Evolutionary conservation across 1,284 basidiomycete genomes (phyloP).

Genomic region (Tausonia pullulans): DNA sequence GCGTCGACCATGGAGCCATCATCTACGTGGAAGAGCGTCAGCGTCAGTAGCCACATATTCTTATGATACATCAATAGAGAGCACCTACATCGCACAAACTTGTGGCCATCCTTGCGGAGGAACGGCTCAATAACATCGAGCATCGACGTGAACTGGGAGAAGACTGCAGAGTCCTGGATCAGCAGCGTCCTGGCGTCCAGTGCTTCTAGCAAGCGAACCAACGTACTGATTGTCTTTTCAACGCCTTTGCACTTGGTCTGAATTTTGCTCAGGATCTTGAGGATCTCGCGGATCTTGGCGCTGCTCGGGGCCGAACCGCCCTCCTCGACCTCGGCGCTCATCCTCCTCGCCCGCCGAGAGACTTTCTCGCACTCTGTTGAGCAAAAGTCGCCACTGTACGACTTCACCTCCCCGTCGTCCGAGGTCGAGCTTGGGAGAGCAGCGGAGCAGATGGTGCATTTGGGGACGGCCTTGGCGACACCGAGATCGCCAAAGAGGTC

Average conservation of each 20-base stretch:
- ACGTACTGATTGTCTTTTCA: constrained; percentile 68
- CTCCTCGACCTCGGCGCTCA: constrained; percentile 11
- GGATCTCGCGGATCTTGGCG: constrained; percentile 77
- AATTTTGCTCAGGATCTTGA: constrained; percentile 59
- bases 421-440: not conserved
- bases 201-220: not conserved
- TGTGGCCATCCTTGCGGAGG: constrained; percentile 51
- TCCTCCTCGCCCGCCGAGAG: constrained; percentile 13
- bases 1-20: constrained; percentile 74
- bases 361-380: constrained; percentile 1
- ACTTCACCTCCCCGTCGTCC: too few species aligned
- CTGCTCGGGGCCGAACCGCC: constrained; percentile 49
- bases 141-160: constrained; percentile 77
- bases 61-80: not conserved
- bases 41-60: not conserved
- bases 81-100: constrained; percentile 72
- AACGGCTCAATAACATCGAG: constrained; percentile 77
- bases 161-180: constrained; percentile 27
- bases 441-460: constrained; percentile 62
- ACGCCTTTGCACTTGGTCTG: constrained; percentile 47
- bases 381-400: not conserved
- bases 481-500: constrained; percentile 61
- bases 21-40: constrained; percentile 41
- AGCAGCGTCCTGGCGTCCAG: not conserved
- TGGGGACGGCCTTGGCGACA: constrained; percentile 43